phyloP scores from a whole-genome alignment of 1,284 basidiomycete species.

The Fomitopsis betulina region DNA sequence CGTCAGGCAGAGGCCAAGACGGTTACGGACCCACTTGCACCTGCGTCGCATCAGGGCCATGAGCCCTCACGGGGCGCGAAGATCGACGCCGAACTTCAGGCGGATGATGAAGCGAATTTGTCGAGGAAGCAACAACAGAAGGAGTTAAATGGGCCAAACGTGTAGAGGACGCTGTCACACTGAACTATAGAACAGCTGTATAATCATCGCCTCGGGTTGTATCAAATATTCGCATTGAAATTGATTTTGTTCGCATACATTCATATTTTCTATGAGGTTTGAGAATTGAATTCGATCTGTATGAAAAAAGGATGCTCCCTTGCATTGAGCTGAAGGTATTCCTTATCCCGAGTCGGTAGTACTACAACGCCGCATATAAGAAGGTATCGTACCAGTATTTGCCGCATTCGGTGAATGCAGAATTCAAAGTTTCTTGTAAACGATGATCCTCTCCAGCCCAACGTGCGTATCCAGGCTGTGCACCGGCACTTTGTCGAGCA shows the following conservation, averaged over 20 bases:
- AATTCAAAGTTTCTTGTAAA: slow-evolving; percentile 40
- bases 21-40: slow-evolving; percentile 18
- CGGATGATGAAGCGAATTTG: slow-evolving; percentile 19
- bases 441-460: slow-evolving; percentile 44
- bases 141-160: slow-evolving; percentile 7
- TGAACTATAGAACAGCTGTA: not conserved
- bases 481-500: slow-evolving; percentile 48
- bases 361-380: not conserved
- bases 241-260: no score
- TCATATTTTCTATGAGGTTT: no score
- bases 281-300: no score
- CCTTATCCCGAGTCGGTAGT: no score
- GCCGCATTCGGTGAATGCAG: no score
- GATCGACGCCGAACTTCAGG: slow-evolving; percentile 21
- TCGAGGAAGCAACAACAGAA: slow-evolving; percentile 12
- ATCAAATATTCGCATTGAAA: not conserved
- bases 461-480: slow-evolving; percentile 33
- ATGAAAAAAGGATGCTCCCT: no score
- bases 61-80: slow-evolving; percentile 21
- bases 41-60: slow-evolving; percentile 18
- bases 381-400: no score
- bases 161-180: not conserved
- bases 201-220: not conserved
- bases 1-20: slow-evolving; percentile 11
- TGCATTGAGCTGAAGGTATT: no score